phyloP scores from a whole-genome alignment of 441 rosid species.

The Gossypium gossypioides region DNA sequence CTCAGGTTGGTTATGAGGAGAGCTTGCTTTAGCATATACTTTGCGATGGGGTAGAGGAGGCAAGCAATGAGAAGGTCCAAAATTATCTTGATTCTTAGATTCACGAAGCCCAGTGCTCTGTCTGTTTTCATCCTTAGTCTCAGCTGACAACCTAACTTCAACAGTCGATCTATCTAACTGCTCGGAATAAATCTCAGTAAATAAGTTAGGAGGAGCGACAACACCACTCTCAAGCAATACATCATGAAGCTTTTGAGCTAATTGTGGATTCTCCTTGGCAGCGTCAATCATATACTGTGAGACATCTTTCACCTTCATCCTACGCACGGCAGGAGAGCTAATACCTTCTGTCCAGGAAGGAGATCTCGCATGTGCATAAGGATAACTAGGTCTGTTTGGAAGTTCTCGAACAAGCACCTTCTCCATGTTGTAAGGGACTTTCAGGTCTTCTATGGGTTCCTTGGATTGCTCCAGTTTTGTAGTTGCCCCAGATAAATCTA shows the following conservation, averaged over 20 bases:
- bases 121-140: conserved; percentile 32
- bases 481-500: conserved; percentile 16
- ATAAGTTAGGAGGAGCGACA: conserved; percentile 80
- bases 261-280: conserved; percentile 87
- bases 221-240: conserved; percentile 94
- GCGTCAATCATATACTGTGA: conserved; percentile 93
- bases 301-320: conserved; percentile 95
- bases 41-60: conserved; percentile 62
- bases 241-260: conserved; percentile 93
- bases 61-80: conserved; percentile 41
- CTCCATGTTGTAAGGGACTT: conserved; percentile 23
- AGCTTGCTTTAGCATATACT: conserved; percentile 27
- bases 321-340: conserved; percentile 73
- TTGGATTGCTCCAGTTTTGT: conserved; percentile 33
- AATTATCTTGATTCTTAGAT: conserved; percentile 32
- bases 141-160: conserved; percentile 35
- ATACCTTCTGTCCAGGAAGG: conserved; percentile 99
- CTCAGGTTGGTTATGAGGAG: conserved; percentile 26
- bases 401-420: conserved; percentile 32
- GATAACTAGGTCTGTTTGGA: conserved; percentile 43
- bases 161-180: conserved; percentile 30
- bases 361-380: conserved; percentile 61
- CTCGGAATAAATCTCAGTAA: conserved; percentile 58
- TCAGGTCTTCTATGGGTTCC: conserved; percentile 28
- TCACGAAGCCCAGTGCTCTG: conserved; percentile 24